These are phyloP conservation scores for Cryptococcus sp. DNA, from an alignment of 1,284 basidiomycete species.

Conservation along the genomic window DNA sequence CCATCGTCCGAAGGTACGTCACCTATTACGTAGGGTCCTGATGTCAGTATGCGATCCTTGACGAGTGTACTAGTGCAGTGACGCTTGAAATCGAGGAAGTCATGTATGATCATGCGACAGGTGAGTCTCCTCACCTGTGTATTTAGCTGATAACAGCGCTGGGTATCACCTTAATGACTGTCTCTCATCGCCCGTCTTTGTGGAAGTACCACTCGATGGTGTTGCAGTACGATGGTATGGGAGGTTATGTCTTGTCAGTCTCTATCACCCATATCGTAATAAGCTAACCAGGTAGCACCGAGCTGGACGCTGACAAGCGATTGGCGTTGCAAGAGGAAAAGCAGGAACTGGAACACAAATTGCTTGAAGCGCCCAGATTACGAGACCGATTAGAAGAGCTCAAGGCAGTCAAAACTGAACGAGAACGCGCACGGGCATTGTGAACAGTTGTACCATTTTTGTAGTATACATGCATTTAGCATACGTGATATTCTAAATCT, in stretches of 20 bases:
- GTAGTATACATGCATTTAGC: not conserved
- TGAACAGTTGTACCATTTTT: not conserved
- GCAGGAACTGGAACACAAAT: constrained; percentile 70
- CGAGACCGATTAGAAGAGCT: constrained; percentile 67
- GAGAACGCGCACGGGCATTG: constrained; percentile 14
- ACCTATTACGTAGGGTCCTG: not conserved
- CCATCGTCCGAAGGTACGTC: constrained; percentile 75
- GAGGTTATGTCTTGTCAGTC: constrained; percentile 63
- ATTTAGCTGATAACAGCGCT: constrained; percentile 48
- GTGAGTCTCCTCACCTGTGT: constrained; percentile 20
- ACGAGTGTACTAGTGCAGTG: constrained; percentile 92
- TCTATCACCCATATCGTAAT: not conserved
- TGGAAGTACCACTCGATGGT: constrained; percentile 96
- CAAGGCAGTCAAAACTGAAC: constrained; percentile 48
- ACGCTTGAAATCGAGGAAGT: constrained; percentile 86
- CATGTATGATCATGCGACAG: constrained; percentile 93
- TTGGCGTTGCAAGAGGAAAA: constrained; percentile 92
- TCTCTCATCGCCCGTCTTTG: constrained; percentile 84
- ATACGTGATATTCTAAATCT: constrained; percentile 31
- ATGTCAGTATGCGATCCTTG: constrained; percentile 83
- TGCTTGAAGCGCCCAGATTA: constrained; percentile 82
- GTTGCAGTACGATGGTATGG: constrained; percentile 69
- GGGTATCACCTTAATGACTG: constrained; percentile 84
- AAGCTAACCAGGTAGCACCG: constrained; percentile 57
- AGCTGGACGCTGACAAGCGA: constrained; percentile 85